phyloP scores from a whole-genome alignment of 2,329 filamentous ascomycete species.

The Clonostachys chloroleuca region DNA sequence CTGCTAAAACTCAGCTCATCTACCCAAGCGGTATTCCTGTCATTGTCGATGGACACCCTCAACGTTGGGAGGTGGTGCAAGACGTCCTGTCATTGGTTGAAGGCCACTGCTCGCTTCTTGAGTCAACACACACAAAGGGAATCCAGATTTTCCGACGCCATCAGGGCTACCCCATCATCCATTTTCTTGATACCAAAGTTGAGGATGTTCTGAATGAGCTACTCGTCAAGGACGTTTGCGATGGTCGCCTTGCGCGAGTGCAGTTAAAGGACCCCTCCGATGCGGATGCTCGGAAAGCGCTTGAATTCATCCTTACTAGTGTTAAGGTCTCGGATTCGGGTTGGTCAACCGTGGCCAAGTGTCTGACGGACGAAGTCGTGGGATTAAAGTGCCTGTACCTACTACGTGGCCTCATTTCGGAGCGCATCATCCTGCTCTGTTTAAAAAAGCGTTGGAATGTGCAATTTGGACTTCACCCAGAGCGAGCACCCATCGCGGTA shows the following conservation, averaged over 20 bases:
- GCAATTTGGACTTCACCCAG: constrained; percentile 54
- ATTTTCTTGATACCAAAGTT: constrained; percentile 44
- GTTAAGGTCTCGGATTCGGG: neutral
- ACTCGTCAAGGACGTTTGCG: constrained; percentile 33
- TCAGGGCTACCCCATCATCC: constrained; percentile 48
- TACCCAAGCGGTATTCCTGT: constrained; percentile 53
- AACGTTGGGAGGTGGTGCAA: constrained; percentile 43
- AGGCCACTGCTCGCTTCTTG: constrained; percentile 30
- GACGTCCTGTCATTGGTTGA: constrained; percentile 28
- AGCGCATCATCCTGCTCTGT: constrained; percentile 51
- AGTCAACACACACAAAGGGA: constrained; percentile 25
- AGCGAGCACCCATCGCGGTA: constrained; percentile 43
- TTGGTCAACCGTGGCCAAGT: neutral
- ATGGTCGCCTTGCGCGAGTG: constrained; percentile 12
- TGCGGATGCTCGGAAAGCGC: neutral
- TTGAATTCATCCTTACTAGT: neutral
- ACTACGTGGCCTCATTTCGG: constrained; percentile 50
- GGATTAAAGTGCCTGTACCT: constrained; percentile 33
- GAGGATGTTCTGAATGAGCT: constrained; percentile 35
- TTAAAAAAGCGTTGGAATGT: constrained; percentile 59
- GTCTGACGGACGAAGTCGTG: constrained; percentile 7
- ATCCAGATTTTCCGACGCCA: constrained; percentile 23
- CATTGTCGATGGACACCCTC: constrained; percentile 42
- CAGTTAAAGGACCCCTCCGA: constrained; percentile 4
- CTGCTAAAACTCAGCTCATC: constrained; percentile 52